Base-by-base conservation (phyloP, 1,284 basidiomycete genomes). In the Mycosarcoma mackinlayi region DNA sequence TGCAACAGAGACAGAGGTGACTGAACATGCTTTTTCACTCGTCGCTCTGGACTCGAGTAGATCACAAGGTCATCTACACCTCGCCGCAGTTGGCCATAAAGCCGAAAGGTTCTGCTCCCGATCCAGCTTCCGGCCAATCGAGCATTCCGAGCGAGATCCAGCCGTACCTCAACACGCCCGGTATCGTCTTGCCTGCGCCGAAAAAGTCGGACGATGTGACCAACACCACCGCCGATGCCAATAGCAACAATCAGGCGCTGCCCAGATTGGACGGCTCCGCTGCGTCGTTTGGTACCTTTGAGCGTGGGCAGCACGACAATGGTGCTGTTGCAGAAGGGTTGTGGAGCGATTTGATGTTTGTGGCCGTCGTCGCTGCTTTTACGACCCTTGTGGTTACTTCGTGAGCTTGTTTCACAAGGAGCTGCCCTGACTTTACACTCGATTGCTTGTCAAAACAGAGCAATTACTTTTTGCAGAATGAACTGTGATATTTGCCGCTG, bases 31-130 rank as follows among this genome's bases (percentile, higher is more conserved):
- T n/a, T n/a, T n/a, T n/a, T n/a, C n/a, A n/a, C n/a, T n/a, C n/a
- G n/a, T n/a, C n/a, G n/a, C n/a, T n/a, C n/a, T n/a, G 16, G 8
- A 16, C 23, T n/a, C 9, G 28, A 6, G 16, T 24, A 66, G 57
- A 56, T 16, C 40, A 60, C 21, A 31, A 58, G 16, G 40, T 60
- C 11, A 34, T 70, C 25, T 62, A 61, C 47, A 65, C 46, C 8
- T 61, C 61, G 0, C 25, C 57, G 6, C 35, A 41, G 16, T 62
- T 66, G n/a, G 3, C 3, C n/a, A 62, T 71, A 51, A 58, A 62
- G 34, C 49, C 62, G 6, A 57, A 58, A n/a, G 55, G 51, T 7
- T 47, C 58, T 1, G 13, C 40, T 11, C 68, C 68, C 0, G 58
- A 57, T 14, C 46, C 61, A 8, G 53, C 58, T 10, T 65, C 62